Evolutionary conservation across 1,139 yeast genomes (phyloP), one percentile per base, ranked within the genome.

Genomic region (Kluyveromyces marxianus): DNA sequence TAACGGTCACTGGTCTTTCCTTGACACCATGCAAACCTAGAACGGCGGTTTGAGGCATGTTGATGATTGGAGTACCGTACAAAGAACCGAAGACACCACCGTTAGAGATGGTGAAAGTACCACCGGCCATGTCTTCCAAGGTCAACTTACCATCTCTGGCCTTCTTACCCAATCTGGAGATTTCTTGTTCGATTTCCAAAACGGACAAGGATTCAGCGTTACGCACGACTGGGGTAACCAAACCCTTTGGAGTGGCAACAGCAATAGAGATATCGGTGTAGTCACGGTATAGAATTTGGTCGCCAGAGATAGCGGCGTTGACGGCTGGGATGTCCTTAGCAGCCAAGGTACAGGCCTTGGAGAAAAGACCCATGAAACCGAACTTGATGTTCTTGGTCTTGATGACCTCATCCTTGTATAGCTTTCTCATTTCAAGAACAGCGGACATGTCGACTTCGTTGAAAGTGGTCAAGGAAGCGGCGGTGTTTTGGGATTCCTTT

Each of bases 71-170:
- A 47, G 99, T 92, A 68, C 98, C 98, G 70, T 86, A 88, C 58
- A 92, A 76, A 33, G 98, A 92, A 54, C 99, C 99, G 62, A 92
- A 92, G 50, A 92, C 97, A 69, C 99, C 99, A 68, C 99, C 99
- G 74, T 92, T 92, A 50, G 98, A 92, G 63, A 92, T 92, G 64
- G 99, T 92, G 76, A 92, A 90, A 52, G 97, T 90, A 69, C 99
- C 99, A 69, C 99, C 98, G 52, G 97, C 81, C 98, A 94, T 92
- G 70, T 92, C 99, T 75, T 92, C 99, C 58, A 92, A 74, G 48
- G 97, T 86, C 65, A 92, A 79, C 74, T 92, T 90, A 65, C 94
- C 94, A 67, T 92, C 97, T 70, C 98, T 87, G 54, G 98, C 98
- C 74, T 89, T 92, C 67, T 75, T 75, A 70, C 97, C 95, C 64